Evolutionary conservation across 805 yeast genomes (phyloP), one percentile per base, ranked within the genome.

Genomic region (Kodamaea jinghongensis): DNA sequence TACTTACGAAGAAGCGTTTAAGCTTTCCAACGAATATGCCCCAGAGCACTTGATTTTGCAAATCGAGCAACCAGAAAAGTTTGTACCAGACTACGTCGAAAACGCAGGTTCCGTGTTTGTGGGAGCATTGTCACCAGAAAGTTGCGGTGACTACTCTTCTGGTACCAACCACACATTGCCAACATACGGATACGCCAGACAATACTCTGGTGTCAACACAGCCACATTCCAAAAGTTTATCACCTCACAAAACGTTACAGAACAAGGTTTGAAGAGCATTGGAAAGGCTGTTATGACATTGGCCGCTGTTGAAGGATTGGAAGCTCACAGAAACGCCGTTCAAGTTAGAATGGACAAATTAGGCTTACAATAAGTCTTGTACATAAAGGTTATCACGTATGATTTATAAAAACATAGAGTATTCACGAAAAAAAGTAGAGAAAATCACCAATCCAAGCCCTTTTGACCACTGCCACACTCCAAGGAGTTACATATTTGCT

Each of bases 81-180:
- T 75, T 56, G 91, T 93, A 30, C 75, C 75, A 8, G 72, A 76
- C 22, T 66, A 75, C 48, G 90, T 93, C 26, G 83, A 86, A 47
- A 83, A 93, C 60, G 99, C 99, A 4, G 99, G 99, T 28, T 84
- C 95, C 23, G 93, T 93, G 16, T 93, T 93, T 56, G 97, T 93
- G 41, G 99, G 99, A 32, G 84, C 91, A 3, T 86, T 85, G 62
- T 86, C 96, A 2, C 99, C 99, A 36, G 99, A 93, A 63, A 85
- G 96, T 2, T 90, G 97, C 63, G 99, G 99, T 57, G 99, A 93
- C 68, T 93, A 93, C 69, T 90, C 97, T 0, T 79, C 90, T 45
- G 99, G 99, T 61, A 93, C 99, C 4, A 93, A 93, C 74, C 99
- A 93, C 69, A 93, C 99, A 0, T 75, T 93, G 54, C 99, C 99